Evolutionary conservation across 1,284 basidiomycete genomes (phyloP), one percentile per base, ranked within the genome.

Genomic region (Microbotryomycetes sp.): DNA sequence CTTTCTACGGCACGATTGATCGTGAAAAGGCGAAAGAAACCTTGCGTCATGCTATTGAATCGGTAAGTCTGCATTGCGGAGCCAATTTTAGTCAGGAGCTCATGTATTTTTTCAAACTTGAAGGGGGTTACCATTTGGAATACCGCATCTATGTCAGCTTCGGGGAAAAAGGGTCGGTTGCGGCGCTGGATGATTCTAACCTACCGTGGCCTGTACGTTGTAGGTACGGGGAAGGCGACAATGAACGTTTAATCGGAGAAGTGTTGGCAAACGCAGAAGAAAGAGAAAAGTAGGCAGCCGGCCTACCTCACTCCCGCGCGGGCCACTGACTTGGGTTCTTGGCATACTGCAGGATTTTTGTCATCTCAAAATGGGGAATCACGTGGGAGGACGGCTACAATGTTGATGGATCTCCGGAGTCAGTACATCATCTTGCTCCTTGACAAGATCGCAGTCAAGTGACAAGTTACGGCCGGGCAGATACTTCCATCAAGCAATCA

Each of bases 221-320:
- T n/a, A n/a, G n/a, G 31, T 69, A 69, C 47, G 66, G 61, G 0
- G 21, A 21, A 4, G 65, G 63, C 0, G 35, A 58, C 16, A 70
- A 69, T 28, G 69, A 70, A 54, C 45, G 56, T 13, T 52, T 70
- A 23, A 55, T 70, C 11, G 67, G 67, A 15, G 35, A 59, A n/a
- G 54, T 58, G n/a, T 48, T 60, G 9, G 52, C 55, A 24, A 6
- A 41, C n/a, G 35, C 6, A 52, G 58, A 49, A 27, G 28, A 3
- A 41, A 31, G 2, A 2, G 2, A 13, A 26, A 11, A 52, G 13
- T 11, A 4, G 16, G 11, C n/a, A n/a, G n/a, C n/a, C n/a, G n/a
- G n/a, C n/a, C n/a, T n/a, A n/a, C n/a, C 26, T 16, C 23, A 5
- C 24, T 5, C 1, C 9, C 0, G 69, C 68, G 35, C 21, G 18